Evolutionary conservation across 352 stramenopile genomes (phyloP), one percentile per base, ranked within the genome.

Genomic region (Globisporangium paroecandrum): DNA sequence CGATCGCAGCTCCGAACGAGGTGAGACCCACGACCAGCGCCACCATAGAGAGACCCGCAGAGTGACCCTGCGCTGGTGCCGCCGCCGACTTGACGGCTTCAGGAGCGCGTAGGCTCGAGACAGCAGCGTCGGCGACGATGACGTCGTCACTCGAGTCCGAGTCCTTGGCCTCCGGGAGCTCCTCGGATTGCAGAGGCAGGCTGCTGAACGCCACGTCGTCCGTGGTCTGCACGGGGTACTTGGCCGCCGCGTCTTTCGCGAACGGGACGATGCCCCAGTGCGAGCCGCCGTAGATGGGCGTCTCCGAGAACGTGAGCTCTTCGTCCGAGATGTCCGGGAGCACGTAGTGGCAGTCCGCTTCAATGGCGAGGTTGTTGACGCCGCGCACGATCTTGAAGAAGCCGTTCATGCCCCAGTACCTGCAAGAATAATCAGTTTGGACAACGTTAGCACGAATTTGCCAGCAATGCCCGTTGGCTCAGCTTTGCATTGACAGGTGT

Each of bases 301-400:
- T 79, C 75, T 88, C 71, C 8, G 79, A 76, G 66, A 85, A 87
- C 32, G 81, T 74, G 4, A 89, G 72, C 71, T 83, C 70, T 55
- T 89, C 79, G 56, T 89, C 79, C 20, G 63, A 63, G 8, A 81
- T 76, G 67, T 87, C 78, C 0, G 87, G 88, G 20, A 87, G 73
- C 58, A 90, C 89, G 74, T 85, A 97, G 72, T 86, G 79, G 78
- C 91, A 98, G 73, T 95, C 76, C 18, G 69, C 69, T 64, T 98
- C 91, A 24, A 98, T 94, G 13, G 75, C 85, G 36, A 97, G 75
- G 76, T 94, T 91, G 87, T 97, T 96, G 18, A 75, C 70, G 25
- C 91, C 91, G 41, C 84, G 78, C 43, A 89, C 76, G 61, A 99
- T 87, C 58, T 90, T 82, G 81, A 98, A 96, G 77, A 93, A 98